Evolutionary conservation across 139 green algal genomes (phyloP).

Genomic region (Gonium pectorale): DNA sequence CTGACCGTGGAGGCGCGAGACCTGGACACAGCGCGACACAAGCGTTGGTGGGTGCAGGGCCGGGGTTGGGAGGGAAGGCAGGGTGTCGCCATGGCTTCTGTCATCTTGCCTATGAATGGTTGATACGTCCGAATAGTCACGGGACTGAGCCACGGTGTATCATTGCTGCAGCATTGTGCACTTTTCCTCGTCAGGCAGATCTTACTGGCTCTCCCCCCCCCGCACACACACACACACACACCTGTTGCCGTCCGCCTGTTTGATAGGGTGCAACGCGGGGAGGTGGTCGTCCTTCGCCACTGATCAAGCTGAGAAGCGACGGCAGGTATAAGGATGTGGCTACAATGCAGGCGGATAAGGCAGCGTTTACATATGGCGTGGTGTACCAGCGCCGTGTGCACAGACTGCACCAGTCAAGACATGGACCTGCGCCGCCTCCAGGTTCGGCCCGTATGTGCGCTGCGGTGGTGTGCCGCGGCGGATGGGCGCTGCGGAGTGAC

Average conservation of each 20-base stretch:
- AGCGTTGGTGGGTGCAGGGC: constrained; percentile 48
- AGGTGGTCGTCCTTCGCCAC: constrained; percentile 25
- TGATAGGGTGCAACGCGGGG: constrained; percentile 37
- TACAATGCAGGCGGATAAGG: no score
- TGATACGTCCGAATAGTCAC: background rate
- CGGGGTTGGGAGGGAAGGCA: background rate
- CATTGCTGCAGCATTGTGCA: background rate
- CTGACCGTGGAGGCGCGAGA: constrained; percentile 64
- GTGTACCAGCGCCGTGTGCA: no score
- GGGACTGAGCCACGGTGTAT: background rate
- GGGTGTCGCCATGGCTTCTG: background rate
- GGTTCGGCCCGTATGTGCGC: no score
- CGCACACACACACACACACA: no score
- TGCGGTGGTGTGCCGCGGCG: no score
- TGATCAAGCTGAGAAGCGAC: no score
- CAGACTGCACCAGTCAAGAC: no score
- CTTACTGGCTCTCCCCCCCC: background rate
- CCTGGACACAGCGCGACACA: constrained; percentile 64
- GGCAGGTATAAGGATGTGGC: no score
- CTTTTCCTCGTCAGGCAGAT: background rate
- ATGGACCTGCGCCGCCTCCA: no score
- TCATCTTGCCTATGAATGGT: background rate
- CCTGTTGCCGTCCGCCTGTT: no score
- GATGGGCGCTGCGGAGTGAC: no score
- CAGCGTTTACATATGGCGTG: no score